These are phyloP conservation scores for Myxozyma neglecta DNA, from an alignment of 805 yeast species.

Conservation along the genomic window DNA sequence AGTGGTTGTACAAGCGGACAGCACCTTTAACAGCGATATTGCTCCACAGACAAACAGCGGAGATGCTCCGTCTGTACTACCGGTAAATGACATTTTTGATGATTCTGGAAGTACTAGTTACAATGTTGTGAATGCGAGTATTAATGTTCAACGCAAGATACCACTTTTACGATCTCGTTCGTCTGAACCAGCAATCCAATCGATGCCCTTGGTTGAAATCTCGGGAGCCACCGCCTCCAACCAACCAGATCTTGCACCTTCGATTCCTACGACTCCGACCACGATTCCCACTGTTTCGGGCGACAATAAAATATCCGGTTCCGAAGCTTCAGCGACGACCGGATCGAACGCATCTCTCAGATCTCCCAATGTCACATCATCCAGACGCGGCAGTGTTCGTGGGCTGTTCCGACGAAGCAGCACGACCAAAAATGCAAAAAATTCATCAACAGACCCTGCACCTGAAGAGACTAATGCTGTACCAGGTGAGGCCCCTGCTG, in stretches of 20 bases:
- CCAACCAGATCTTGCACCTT: neutral
- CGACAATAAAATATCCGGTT: neutral
- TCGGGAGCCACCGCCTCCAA: neutral
- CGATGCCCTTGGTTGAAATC: conserved; percentile 22
- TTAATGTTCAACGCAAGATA: conserved; percentile 17
- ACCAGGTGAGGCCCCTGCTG: conserved; percentile 19
- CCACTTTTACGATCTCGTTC: conserved; percentile 15
- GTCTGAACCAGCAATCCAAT: conserved; percentile 6
- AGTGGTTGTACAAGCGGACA: conserved; percentile 1
- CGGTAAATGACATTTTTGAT: conserved; percentile 25
- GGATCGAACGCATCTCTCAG: neutral
- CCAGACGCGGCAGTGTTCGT: conserved; percentile 21
- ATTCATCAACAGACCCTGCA: conserved; percentile 5
- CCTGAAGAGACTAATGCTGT: neutral
- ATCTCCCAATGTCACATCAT: conserved; percentile 7
- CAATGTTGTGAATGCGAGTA: neutral
- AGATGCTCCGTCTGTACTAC: conserved; percentile 8
- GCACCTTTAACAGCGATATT: neutral
- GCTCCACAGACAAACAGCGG: conserved; percentile 1
- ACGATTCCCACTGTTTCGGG: neutral
- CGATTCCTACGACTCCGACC: neutral
- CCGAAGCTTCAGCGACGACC: neutral
- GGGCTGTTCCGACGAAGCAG: conserved; percentile 7
- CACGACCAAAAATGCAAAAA: neutral
- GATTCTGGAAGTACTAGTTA: conserved; percentile 2